These are phyloP conservation scores for Neospora caninum DNA, from an alignment of 169 alveolate species.

Conservation along the genomic window DNA sequence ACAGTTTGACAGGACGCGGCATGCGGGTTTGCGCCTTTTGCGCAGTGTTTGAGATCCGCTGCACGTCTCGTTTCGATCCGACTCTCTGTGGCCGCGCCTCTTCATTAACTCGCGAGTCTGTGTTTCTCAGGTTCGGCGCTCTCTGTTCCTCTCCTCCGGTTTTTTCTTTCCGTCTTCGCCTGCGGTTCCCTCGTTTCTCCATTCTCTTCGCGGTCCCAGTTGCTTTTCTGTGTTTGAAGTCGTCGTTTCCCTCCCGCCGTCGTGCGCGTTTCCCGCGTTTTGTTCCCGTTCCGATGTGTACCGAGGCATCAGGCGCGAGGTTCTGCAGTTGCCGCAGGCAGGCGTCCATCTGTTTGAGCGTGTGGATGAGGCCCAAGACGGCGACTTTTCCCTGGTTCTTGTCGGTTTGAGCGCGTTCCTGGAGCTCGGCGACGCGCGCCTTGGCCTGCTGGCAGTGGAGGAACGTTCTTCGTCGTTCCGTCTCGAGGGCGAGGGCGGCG, in stretches of 20 bases:
- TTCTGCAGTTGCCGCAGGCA: not conserved
- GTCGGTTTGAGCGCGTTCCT: not conserved
- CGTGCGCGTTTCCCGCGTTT: not conserved
- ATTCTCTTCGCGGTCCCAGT: too few relatives aligned
- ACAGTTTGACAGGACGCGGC: too few relatives aligned
- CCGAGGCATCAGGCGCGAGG: not conserved
- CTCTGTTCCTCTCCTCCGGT: not conserved
- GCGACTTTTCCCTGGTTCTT: not conserved
- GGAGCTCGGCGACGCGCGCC: conserved; percentile 12
- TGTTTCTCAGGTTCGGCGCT: too few relatives aligned
- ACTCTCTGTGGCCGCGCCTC: too few relatives aligned
- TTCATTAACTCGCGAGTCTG: too few relatives aligned
- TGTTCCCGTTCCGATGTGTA: not conserved
- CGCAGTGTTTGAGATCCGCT: too few relatives aligned
- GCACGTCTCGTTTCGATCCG: too few relatives aligned
- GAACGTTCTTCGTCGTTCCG: not conserved
- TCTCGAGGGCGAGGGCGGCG: conserved; percentile 13
- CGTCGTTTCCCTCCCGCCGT: not conserved
- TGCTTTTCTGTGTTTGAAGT: too few relatives aligned
- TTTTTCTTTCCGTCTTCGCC: not conserved
- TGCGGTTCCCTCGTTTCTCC: too few relatives aligned
- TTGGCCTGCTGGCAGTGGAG: not conserved
- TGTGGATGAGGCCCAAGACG: conserved; percentile 14
- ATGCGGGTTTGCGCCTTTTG: too few relatives aligned
- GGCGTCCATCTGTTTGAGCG: conserved; percentile 14